Percentiles rank a stretch among this genome's conserved stretches.
phyloP scores from a whole-genome alignment of 78 protist species.

The Guillardia theta region DNA sequence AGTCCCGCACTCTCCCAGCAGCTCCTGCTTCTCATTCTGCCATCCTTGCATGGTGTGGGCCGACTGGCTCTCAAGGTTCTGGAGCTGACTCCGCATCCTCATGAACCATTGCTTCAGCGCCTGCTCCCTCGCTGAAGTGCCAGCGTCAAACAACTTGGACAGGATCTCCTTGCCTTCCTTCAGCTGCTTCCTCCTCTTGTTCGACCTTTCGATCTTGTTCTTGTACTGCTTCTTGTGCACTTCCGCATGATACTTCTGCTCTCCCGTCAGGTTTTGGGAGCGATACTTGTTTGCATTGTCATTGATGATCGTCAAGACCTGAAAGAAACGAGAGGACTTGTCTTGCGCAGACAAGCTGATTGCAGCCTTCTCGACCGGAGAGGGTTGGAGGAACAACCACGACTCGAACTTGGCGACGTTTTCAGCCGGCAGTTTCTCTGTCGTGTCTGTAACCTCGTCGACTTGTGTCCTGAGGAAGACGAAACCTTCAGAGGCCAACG shows the following conservation, averaged over 20 bases:
- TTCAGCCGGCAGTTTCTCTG: no score
- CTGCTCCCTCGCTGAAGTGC: neutral
- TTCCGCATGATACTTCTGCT: neutral
- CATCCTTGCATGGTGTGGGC: neutral
- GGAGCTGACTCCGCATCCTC: neutral
- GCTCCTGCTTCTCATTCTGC: neutral
- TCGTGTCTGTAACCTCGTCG: no score
- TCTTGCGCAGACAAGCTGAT: no score
- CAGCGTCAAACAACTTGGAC: neutral
- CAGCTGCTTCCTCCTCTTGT: neutral
- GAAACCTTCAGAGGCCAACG: neutral
- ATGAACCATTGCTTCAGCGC: neutral
- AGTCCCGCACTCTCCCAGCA: neutral
- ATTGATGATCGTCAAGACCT: neutral
- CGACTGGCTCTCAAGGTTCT: neutral
- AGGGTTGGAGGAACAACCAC: no score
- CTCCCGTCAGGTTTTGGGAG: neutral
- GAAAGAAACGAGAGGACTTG: neutral
- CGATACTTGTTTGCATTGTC: neutral
- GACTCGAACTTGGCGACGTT: no score
- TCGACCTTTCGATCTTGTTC: neutral
- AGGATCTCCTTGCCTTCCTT: neutral
- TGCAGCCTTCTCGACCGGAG: no score
- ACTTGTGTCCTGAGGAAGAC: no score
- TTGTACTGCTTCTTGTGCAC: constrained; percentile 11